phyloP scores from a whole-genome alignment of 73 alveolate genomes.

The Blepharisma stoltei region DNA sequence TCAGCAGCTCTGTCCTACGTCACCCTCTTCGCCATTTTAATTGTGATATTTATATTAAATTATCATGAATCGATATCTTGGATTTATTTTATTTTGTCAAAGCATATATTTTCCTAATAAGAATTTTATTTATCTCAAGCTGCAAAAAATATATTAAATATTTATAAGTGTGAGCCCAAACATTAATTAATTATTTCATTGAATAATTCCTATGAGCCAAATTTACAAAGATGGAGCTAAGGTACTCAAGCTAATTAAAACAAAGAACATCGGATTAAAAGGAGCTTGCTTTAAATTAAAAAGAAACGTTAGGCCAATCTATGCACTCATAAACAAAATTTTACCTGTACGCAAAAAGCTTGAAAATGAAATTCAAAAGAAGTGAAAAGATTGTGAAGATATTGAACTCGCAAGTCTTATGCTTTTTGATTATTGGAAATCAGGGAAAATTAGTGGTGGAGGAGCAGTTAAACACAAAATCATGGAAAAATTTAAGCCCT shows the following conservation, averaged over 20 bases:
- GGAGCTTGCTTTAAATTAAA: constrained; percentile 12
- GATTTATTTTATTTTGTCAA: no score
- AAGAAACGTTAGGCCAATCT: background rate
- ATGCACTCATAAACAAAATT: background rate
- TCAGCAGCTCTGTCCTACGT: no score
- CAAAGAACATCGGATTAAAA: background rate
- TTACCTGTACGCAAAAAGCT: background rate
- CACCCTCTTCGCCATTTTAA: no score
- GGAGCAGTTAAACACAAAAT: background rate
- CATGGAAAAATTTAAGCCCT: background rate
- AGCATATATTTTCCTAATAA: no score
- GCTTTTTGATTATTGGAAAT: constrained; percentile 4
- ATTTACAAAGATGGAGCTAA: background rate
- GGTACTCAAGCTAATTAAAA: background rate
- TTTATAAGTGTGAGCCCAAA: no score
- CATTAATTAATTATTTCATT: background rate
- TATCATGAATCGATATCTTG: no score
- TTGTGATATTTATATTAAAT: no score
- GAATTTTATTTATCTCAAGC: no score
- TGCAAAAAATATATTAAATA: no score
- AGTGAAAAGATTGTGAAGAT: background rate
- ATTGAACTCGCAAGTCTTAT: background rate
- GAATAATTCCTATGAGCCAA: constrained; percentile 6
- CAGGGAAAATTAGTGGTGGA: constrained; percentile 19
- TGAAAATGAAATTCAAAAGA: background rate